Base-by-base conservation (phyloP, 768 basidiomycete species). In the Pholiota microspora region DNA sequence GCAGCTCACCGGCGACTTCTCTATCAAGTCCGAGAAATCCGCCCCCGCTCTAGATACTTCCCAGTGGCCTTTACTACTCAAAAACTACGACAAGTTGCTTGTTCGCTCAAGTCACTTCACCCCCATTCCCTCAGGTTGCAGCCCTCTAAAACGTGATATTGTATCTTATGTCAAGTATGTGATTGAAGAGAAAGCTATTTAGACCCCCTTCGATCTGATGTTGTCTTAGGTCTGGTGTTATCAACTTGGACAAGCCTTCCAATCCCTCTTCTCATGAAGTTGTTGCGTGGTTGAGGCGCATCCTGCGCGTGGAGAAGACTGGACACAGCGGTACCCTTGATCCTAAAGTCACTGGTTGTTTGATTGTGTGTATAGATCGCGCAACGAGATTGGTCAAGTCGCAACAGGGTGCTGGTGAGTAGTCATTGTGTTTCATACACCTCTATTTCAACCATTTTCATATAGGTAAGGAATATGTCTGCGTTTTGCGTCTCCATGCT, bases 191-290 rank as follows among this genome's bases (percentile, higher is more conserved):
- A 6, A 38, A 27, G 10, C 18, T 12, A 21, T 45, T 10, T 32
- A 29, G 57, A 13, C 12, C 10, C 28, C 42, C 36, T 54, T 50
- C 24, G 58, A 32, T 21, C n/a, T 56, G 42, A 49, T 56, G n/a
- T n/a, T n/a, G 48, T 40, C 23, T 46, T 60, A 96, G 94, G 78
- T 93, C 95, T 62, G 97, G 97, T 62, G 92, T 98, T 50, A 99
- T 99, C 70, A 99, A 99, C 76, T 80, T 99, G 61, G 97, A 99
- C 83, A 99, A 99, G 68, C 97, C 97, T 21, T 98, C 96, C 28
- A 99, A 98, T 73, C 96, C 96, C 3, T 97, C 95, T 15, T 96
- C 95, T 4, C 97, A 99, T 72, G 97, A 99, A 78, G 97, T 99
- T 51, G 97, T 99, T 61, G 97, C 97, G 13, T 99, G 97, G 97